Conservation (phyloP, 2,329 filamentous ascomycete genomes). For the Cytospora schulzeri region DNA sequence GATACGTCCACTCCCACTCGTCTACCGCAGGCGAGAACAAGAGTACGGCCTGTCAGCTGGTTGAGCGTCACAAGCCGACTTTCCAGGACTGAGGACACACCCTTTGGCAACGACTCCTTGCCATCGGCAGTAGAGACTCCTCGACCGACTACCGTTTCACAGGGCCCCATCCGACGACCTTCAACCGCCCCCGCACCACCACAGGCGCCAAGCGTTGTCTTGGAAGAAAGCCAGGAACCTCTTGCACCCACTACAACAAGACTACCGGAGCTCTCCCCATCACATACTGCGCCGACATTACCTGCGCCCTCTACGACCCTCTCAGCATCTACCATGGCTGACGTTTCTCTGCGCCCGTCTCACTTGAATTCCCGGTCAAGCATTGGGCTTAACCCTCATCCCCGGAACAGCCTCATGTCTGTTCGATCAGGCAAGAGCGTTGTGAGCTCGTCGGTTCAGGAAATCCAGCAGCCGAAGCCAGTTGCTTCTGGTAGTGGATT, state of each 20-base stretch:
- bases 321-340: conserved; percentile 19
- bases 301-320: background rate
- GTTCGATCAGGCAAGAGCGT: conserved; percentile 53
- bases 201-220: background rate
- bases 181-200: background rate
- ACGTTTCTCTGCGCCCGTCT: conserved; percentile 14
- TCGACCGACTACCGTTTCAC: conserved; percentile 14
- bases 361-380: conserved; percentile 13
- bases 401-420: conserved; percentile 54
- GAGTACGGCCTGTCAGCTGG: conserved; percentile 28
- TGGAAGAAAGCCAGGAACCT: conserved; percentile 8
- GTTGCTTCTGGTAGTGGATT: conserved; percentile 79
- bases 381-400: conserved; percentile 30
- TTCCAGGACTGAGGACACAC: conserved; percentile 20
- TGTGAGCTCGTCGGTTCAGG: conserved; percentile 54
- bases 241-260: background rate
- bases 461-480: conserved; percentile 61
- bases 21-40: conserved; percentile 30
- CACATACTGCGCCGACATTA: background rate
- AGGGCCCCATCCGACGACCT: conserved; percentile 3
- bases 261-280: background rate
- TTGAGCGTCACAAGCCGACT: conserved; percentile 24
- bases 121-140: background rate
- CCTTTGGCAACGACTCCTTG: conserved; percentile 1
- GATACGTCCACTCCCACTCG: conserved; percentile 25